A percentile compares a stretch with the other conserved stretches of the same genome.
Conservation (phyloP, 768 basidiomycete species). For the Trametes villosa region DNA sequence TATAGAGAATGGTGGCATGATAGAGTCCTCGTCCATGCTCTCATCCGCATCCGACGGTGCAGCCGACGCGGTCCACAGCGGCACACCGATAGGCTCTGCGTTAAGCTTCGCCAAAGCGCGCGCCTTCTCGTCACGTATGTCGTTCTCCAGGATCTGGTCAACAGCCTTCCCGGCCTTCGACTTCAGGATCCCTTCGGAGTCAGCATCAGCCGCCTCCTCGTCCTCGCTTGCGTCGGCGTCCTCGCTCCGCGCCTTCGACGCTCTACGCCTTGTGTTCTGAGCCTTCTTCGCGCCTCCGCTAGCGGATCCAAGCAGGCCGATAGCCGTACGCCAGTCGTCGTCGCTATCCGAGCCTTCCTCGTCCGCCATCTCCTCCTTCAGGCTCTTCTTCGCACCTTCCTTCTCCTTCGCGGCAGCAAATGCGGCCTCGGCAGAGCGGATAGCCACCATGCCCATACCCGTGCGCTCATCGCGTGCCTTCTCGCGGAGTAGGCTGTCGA, state of each 20-base stretch:
- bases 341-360: conserved; percentile 31
- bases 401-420: conserved; percentile 19
- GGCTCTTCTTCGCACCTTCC: conserved; percentile 21
- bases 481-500: conserved; percentile 45
- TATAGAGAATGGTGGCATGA: conserved; percentile 14
- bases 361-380: conserved; percentile 29
- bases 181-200: conserved; percentile 35
- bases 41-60: conserved; percentile 26
- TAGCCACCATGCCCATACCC: conserved; percentile 26
- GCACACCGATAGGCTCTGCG: conserved; percentile 29
- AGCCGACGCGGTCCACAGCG: conserved; percentile 38
- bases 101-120: conserved; percentile 17
- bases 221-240: conserved; percentile 1
- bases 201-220: conserved; percentile 25
- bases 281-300: background rate
- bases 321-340: conserved; percentile 17
- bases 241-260: background rate
- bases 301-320: conserved; percentile 1
- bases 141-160: conserved; percentile 33
- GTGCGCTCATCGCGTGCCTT: conserved; percentile 29
- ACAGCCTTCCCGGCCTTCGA: conserved; percentile 36
- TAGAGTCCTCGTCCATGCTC: conserved; percentile 20
- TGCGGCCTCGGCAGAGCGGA: conserved; percentile 27
- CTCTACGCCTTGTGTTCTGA: background rate
- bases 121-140: conserved; percentile 25